These are phyloP conservation scores for Cardamine chenopodiifolia DNA, from an alignment of 345 rosid species.

Conservation along the genomic window DNA sequence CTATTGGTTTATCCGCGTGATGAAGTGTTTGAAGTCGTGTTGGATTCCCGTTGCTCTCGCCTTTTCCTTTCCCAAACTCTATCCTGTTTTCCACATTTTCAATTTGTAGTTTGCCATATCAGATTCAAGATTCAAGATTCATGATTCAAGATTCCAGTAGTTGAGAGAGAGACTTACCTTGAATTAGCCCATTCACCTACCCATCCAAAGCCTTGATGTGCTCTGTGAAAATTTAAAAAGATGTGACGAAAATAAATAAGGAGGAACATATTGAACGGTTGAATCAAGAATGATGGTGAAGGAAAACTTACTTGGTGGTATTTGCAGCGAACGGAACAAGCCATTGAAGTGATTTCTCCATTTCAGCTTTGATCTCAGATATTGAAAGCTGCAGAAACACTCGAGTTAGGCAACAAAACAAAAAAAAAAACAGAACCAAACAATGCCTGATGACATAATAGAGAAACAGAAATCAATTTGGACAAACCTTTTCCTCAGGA, in stretches of 20 bases:
- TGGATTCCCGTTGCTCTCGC: slow-evolving; percentile 43
- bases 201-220: slow-evolving; percentile 95
- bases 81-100: slow-evolving; percentile 33
- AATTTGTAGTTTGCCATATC: slow-evolving; percentile 5
- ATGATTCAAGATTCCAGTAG: not conserved
- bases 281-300: slow-evolving; percentile 3
- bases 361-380: slow-evolving; percentile 70
- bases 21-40: slow-evolving; percentile 81
- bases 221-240: slow-evolving; percentile 49
- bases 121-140: slow-evolving; percentile 23
- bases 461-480: not conserved
- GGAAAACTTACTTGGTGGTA: slow-evolving; percentile 69
- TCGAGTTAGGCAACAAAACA: not conserved
- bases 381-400: slow-evolving; percentile 58
- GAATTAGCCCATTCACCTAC: slow-evolving; percentile 98
- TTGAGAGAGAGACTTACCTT: slow-evolving; percentile 53
- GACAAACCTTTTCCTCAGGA: slow-evolving; percentile 67
- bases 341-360: slow-evolving; percentile 87
- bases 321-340: slow-evolving; percentile 79
- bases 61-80: slow-evolving; percentile 42
- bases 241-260: slow-evolving; percentile 26
- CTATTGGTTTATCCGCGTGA: slow-evolving; percentile 70
- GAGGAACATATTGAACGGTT: slow-evolving; percentile 9
- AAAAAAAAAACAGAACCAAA: not conserved
- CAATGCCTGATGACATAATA: not conserved